Percentiles rank a stretch among this genome's conserved stretches.
phyloP scores from a whole-genome alignment of 2,329 filamentous ascomycete genomes.

The Chaetomium globosum region DNA sequence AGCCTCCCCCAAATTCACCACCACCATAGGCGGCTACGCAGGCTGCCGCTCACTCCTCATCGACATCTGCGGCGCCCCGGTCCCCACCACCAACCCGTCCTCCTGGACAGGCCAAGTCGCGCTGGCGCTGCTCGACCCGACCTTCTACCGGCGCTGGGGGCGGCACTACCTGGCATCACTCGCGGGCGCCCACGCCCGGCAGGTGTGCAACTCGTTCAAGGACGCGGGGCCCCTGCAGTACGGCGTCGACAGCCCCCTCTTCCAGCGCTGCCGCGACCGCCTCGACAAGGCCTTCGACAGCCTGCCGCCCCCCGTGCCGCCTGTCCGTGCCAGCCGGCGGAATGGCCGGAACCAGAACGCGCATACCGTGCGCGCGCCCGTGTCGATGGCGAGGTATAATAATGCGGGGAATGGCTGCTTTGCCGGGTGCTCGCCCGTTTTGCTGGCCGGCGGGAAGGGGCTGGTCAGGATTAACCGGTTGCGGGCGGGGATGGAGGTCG shows the following conservation, averaged over 20 bases:
- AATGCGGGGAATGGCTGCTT: conserved; percentile 56
- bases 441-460: conserved; percentile 42
- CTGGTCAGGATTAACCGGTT: conserved; percentile 46
- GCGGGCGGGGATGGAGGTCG: conserved; percentile 50
- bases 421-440: conserved; percentile 52
- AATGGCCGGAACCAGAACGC: too few species aligned
- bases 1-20: conserved; percentile 36
- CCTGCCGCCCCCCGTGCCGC: conserved; percentile 50
- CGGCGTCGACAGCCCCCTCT: conserved; percentile 54
- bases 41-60: conserved; percentile 52
- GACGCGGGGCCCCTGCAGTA: conserved; percentile 61
- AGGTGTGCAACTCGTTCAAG: conserved; percentile 65
- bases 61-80: conserved; percentile 51
- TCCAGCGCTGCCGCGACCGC: conserved; percentile 52
- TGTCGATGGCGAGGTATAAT: conserved; percentile 21
- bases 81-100: conserved; percentile 28
- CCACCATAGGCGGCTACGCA: conserved; percentile 38
- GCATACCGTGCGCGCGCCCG: not conserved
- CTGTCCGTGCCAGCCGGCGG: conserved; percentile 18
- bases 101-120: conserved; percentile 51
- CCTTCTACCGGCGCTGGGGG: conserved; percentile 57
- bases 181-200: conserved; percentile 57
- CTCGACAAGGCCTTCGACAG: conserved; percentile 55
- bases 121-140: conserved; percentile 47
- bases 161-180: conserved; percentile 60